A percentile compares a stretch with the other conserved stretches of the same genome.
phyloP scores from a whole-genome alignment of 2,329 filamentous ascomycete genomes.

The Penicillium sp. region DNA sequence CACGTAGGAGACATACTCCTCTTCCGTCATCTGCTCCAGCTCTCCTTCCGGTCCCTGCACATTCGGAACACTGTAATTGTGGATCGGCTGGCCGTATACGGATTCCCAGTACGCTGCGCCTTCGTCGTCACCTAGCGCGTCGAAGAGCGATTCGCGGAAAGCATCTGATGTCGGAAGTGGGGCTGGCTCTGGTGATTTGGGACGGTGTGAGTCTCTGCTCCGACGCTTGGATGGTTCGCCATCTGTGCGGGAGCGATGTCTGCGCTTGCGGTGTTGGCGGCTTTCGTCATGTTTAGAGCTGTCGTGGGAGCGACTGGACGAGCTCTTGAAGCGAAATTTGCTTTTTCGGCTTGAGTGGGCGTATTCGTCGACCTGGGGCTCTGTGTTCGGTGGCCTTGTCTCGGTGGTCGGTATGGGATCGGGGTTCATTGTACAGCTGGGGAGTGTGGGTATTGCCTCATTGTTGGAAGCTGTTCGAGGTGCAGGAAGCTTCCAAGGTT shows the following conservation, averaged over 20 bases:
- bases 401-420: background rate
- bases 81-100: constrained; percentile 95
- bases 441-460: background rate
- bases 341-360: background rate
- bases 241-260: constrained; percentile 4
- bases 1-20: constrained; percentile 87
- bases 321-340: constrained; percentile 18
- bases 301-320: constrained; percentile 6
- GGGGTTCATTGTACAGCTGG: background rate
- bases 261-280: constrained; percentile 17
- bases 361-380: background rate
- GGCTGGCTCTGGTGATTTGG: background rate
- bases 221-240: constrained; percentile 24
- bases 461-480: background rate
- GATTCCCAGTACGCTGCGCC: constrained; percentile 92
- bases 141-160: constrained; percentile 92
- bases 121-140: constrained; percentile 95
- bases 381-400: background rate
- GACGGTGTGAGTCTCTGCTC: constrained; percentile 20
- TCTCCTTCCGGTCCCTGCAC: constrained; percentile 53
- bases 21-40: constrained; percentile 85
- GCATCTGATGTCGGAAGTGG: constrained; percentile 54
- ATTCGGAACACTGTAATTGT: constrained; percentile 67
- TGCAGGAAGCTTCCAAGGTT: background rate
- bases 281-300: constrained; percentile 13